phyloP scores from a whole-genome alignment of 2,329 filamentous ascomycete genomes.

The Orbilia javanica region DNA sequence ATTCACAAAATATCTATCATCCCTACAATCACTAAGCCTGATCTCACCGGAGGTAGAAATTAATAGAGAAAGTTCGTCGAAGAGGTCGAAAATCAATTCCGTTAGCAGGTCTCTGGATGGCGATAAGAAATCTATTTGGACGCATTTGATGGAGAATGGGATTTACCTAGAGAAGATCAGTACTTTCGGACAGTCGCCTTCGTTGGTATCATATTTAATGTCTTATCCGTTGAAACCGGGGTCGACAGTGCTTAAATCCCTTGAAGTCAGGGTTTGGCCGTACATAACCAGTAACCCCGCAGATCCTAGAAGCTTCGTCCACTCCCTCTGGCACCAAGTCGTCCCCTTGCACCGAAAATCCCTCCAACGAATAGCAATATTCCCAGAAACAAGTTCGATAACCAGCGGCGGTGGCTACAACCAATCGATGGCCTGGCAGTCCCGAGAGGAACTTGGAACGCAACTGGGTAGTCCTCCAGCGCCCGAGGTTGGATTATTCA shows the following conservation, averaged over 20 bases:
- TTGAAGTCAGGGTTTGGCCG: slow-evolving; percentile 21
- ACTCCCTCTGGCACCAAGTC: slow-evolving; percentile 4
- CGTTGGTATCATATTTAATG: neutral
- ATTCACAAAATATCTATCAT: neutral
- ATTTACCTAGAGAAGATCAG: slow-evolving; percentile 15
- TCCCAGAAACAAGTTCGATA: neutral
- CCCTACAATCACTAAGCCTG: neutral
- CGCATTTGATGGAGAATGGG: neutral
- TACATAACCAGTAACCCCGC: neutral
- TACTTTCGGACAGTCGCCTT: slow-evolving; percentile 5
- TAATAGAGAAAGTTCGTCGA: no score
- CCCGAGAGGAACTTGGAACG: neutral
- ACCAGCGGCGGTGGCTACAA: neutral
- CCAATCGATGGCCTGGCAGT: no score
- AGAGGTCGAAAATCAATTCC: neutral
- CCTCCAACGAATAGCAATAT: neutral
- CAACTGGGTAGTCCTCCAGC: neutral
- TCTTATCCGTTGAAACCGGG: slow-evolving; percentile 4
- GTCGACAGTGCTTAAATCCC: neutral
- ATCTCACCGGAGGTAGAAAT: slow-evolving; percentile 4
- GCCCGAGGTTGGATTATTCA: neutral
- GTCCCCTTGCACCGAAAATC: neutral
- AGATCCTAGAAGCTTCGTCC: neutral
- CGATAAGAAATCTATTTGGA: slow-evolving; percentile 2
- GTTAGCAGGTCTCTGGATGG: neutral